phyloP scores from a whole-genome alignment of 148 eudicot genomes.

The Spergularia bocconei region DNA sequence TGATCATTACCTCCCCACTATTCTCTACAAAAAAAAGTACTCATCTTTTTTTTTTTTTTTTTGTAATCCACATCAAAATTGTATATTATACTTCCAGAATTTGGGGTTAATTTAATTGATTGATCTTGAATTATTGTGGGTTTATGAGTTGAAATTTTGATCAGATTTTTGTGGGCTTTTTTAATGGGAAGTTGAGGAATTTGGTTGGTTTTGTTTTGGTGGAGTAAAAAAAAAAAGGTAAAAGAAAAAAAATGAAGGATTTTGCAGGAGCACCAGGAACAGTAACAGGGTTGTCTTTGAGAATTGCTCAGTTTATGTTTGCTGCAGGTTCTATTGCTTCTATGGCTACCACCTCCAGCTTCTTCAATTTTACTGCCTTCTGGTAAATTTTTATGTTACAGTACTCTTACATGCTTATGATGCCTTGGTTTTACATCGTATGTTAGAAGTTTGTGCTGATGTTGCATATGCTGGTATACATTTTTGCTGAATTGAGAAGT shows the following conservation, averaged over 20 bases:
- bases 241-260: constrained; percentile 53
- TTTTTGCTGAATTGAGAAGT: too few species aligned
- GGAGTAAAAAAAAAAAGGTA: neutral
- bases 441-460: neutral
- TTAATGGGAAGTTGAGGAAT: constrained; percentile 19
- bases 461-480: too few species aligned
- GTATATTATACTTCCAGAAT: too few species aligned
- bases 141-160: constrained; percentile 1
- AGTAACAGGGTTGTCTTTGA: constrained; percentile 43
- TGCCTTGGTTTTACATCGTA: neutral
- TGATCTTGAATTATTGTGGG: neutral
- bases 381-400: constrained; percentile 35
- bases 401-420: too few species aligned
- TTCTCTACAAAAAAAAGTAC: neutral
- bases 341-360: constrained; percentile 48
- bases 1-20: constrained; percentile 19
- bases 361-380: constrained; percentile 69
- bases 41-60: neutral
- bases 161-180: neutral
- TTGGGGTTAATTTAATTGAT: neutral
- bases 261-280: constrained; percentile 84
- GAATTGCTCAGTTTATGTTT: constrained; percentile 56
- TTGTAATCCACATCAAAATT: too few species aligned
- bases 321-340: constrained; percentile 64
- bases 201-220: neutral